Base-by-base conservation (phyloP, 2,329 filamentous ascomycete species). In the Rhexocercosporidium sp. region DNA sequence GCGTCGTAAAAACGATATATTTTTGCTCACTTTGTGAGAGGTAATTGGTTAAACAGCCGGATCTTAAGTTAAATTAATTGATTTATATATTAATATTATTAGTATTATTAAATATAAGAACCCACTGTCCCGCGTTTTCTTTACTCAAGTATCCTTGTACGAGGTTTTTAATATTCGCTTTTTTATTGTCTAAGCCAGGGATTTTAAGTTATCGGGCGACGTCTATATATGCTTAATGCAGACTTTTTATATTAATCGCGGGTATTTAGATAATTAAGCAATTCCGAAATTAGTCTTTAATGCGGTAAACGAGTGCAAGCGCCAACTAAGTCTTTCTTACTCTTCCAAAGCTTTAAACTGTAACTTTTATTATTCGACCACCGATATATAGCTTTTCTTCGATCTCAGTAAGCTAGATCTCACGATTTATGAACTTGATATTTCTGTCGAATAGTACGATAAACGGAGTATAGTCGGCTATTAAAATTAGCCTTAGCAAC, bases 241-340 rank as follows among this genome's bases (percentile, higher is more conserved):
- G 56, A 46, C 72, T 79, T 18, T 76, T 78, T n/a, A 70, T 66
- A 65, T 78, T 81, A 27, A 76, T 73, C 7, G 78, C 81, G 5
- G 80, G 77, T 4, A 84, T 75, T 82, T 80, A 85, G 67, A 85
- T 79, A 60, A 85, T 71, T 0, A 78, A 81, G 61, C 75, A 81
- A 4, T 77, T 75, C 1, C 76, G 76, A 37, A 75, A 56, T 46
- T 76, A 74, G 11, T 78, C 60, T 64, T 75, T 79, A 2, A 74
- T 75, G 72, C 76, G 79, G 72, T 82, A 77, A 3, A 79, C 80
- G 37, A 82, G 66, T 66, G 81, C 76, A 3, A 83, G 71, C 6
- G 75, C 79, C 3, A 82, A 66, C 49, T 79, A 77, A 1, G 81
- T 80, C 68, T 83, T 83, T 7, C 81, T 81, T 2, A 79, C 71